A percentile compares a stretch with the other conserved stretches of the same genome.
These are phyloP conservation scores for Bruguiera parviflora DNA, from an alignment of 345 rosid genomes.

Conservation along the genomic window DNA sequence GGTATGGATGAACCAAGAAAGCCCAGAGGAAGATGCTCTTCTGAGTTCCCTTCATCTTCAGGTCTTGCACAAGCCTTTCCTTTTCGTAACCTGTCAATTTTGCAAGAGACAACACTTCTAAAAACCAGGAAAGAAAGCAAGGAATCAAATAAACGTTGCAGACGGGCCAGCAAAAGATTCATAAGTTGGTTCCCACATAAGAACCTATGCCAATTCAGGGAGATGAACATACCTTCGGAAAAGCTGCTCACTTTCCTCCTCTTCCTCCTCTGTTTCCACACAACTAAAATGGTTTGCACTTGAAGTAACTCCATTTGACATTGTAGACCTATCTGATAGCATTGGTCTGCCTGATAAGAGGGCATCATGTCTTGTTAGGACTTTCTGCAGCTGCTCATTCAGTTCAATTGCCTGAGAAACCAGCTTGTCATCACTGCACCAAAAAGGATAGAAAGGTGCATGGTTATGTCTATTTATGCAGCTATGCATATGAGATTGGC, in stretches of 20 bases:
- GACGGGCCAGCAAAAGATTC: not conserved
- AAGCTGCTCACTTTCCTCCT: constrained; percentile 82
- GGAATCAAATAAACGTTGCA: not conserved
- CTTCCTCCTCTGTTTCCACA: constrained; percentile 55
- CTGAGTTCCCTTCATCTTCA: constrained; percentile 58
- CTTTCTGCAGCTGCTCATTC: constrained; percentile 86
- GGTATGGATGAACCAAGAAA: constrained; percentile 48
- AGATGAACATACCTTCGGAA: constrained; percentile 60
- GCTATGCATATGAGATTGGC: not conserved
- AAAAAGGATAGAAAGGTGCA: constrained; percentile 7
- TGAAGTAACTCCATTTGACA: constrained; percentile 18
- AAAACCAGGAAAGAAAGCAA: constrained; percentile 1
- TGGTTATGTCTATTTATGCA: not conserved
- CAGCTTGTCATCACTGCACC: constrained; percentile 70
- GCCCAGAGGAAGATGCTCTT: constrained; percentile 39
- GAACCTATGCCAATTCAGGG: not conserved
- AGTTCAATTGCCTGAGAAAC: constrained; percentile 88
- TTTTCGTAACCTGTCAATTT: constrained; percentile 58
- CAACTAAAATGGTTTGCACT: constrained; percentile 39
- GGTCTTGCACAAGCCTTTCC: constrained; percentile 87
- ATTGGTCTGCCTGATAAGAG: constrained; percentile 47
- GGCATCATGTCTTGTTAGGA: constrained; percentile 72
- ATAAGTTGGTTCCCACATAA: not conserved
- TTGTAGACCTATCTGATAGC: constrained; percentile 16
- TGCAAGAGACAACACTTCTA: constrained; percentile 13